Evolutionary conservation across 345 rosid genomes (phyloP), one percentile per base, ranked within the genome.

Genomic region (Aquilaria yunnanensis): DNA sequence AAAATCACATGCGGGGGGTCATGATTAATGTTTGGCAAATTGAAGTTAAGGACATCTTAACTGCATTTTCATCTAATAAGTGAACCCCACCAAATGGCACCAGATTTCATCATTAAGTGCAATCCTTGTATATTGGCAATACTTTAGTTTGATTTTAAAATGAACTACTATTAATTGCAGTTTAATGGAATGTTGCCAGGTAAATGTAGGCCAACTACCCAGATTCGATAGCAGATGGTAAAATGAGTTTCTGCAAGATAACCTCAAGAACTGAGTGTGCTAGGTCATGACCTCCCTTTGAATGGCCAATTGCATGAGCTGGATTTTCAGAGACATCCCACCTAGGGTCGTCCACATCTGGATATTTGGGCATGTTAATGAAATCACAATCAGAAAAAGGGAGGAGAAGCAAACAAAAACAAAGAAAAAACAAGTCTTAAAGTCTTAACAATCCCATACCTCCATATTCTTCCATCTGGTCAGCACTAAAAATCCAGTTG

Each of bases 401-500:
- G 43, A 2, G 43, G 8, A 37, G 43, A 14, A 67, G 13, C 30
- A 62, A 3, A 7, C 31, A 37, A 37, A 61, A 30, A 47, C 3
- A 16, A 12, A 10, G 12, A 4, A 8, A 56, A 30, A 34, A 57
- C n/a, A 56, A 23, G 49, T 66, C 12, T 30, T 3, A 67, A 51
- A 37, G 60, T 1, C 32, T 14, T 47, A 54, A 10, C 47, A 47
- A 65, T 57, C 14, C 8, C 62, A 37, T 58, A 66, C 96, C 97
- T 67, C 69, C 53, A 62, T 63, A 75, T 58, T 76, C 85, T 58
- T 59, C 76, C 74, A 87, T 61, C 74, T 79, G 89, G 70, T 91
- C 96, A 50, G 96, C 90, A 91, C 87, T 85, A 60, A 94, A 84
- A 67, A 88, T 66, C 97, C 96, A 88, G 68, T 81, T 83, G 59